phyloP scores from a whole-genome alignment of 352 stramenopile species.

The Phytopythium kandeliae region DNA sequence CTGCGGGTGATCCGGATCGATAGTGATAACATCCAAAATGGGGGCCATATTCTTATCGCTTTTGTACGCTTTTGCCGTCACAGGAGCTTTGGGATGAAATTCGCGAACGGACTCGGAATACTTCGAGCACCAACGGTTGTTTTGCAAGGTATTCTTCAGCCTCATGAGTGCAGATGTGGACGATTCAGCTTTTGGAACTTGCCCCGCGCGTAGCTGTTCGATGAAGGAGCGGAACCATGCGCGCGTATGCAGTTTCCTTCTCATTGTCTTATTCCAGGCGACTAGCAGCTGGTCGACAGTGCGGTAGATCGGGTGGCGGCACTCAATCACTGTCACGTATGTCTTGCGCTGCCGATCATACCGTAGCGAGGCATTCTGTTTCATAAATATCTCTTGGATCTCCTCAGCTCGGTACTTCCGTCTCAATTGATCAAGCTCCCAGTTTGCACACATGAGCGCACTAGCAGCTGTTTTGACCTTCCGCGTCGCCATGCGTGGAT shows the following conservation, averaged over 20 bases:
- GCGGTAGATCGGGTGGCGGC: conserved; percentile 90
- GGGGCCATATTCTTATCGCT: not conserved
- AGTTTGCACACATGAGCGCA: conserved; percentile 90
- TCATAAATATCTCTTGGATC: conserved; percentile 92
- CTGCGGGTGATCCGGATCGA: conserved; percentile 50
- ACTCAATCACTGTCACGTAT: conserved; percentile 88
- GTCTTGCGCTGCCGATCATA: conserved; percentile 85
- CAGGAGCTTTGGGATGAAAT: conserved; percentile 65
- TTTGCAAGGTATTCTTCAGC: conserved; percentile 80
- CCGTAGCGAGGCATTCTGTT: conserved; percentile 78
- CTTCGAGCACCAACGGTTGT: conserved; percentile 52
- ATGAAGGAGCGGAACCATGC: conserved; percentile 90
- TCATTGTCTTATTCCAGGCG: conserved; percentile 86
- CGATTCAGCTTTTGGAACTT: conserved; percentile 36
- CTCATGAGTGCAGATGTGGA: conserved; percentile 60
- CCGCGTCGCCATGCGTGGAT: conserved; percentile 33
- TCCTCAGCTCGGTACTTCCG: conserved; percentile 86
- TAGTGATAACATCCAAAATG: conserved; percentile 48
- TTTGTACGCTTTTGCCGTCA: conserved; percentile 56
- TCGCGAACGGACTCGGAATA: conserved; percentile 56
- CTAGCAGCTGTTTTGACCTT: conserved; percentile 59
- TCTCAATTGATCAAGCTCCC: conserved; percentile 84
- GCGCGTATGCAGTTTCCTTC: conserved; percentile 76
- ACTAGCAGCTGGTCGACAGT: conserved; percentile 37
- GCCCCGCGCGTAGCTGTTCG: conserved; percentile 72